phyloP scores from a whole-genome alignment of 2,329 filamentous ascomycete species.

The Aspergillus tanneri region DNA sequence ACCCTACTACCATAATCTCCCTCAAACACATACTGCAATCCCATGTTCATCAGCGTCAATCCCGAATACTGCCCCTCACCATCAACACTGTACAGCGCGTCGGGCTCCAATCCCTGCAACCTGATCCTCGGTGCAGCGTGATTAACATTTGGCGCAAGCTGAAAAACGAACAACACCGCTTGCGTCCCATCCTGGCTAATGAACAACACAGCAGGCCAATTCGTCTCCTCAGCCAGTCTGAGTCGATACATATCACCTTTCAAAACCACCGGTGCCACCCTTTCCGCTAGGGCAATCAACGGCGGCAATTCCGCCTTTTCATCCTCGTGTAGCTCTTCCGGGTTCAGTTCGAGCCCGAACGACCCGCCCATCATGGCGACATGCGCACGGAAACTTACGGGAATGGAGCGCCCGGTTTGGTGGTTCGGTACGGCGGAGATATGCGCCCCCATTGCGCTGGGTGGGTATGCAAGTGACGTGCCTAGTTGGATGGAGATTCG shows the following conservation, averaged over 20 bases:
- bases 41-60: constrained; percentile 62
- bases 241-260: constrained; percentile 61
- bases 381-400: constrained; percentile 61
- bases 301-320: constrained; percentile 56
- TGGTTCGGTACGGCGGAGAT: constrained; percentile 62
- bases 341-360: constrained; percentile 65
- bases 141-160: constrained; percentile 55
- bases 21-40: constrained; percentile 54
- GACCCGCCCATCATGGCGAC: constrained; percentile 69
- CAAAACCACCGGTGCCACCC: constrained; percentile 60
- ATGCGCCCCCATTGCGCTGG: constrained; percentile 65
- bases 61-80: constrained; percentile 57
- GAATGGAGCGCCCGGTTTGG: constrained; percentile 55
- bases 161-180: constrained; percentile 61
- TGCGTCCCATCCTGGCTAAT: constrained; percentile 52
- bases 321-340: constrained; percentile 49
- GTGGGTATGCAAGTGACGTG: constrained; percentile 62
- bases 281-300: constrained; percentile 56
- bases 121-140: constrained; percentile 55
- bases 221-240: constrained; percentile 56
- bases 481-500: constrained; percentile 64
- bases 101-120: constrained; percentile 57
- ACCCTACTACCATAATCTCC: constrained; percentile 60
- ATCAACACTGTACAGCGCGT: constrained; percentile 55
- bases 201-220: constrained; percentile 63